These are phyloP conservation scores for Leccinum incarnatum DNA, from an alignment of 768 basidiomycete species.

Conservation along the genomic window DNA sequence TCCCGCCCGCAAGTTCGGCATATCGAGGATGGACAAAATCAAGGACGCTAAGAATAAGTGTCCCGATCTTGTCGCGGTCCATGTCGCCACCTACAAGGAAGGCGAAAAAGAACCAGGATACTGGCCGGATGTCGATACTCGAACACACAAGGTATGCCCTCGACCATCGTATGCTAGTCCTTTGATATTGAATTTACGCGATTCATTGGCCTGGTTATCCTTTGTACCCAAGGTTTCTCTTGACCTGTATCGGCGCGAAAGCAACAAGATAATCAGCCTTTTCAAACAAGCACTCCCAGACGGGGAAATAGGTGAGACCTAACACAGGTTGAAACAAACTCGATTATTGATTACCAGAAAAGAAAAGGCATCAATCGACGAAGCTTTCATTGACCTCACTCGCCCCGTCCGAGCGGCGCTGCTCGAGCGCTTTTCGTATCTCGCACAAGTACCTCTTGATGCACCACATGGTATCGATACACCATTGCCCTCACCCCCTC, in stretches of 20 bases:
- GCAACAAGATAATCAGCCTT: constrained; percentile 76
- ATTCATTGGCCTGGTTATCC: background rate
- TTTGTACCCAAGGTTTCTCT: constrained; percentile 71
- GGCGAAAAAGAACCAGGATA: constrained; percentile 87
- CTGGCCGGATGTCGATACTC: constrained; percentile 84
- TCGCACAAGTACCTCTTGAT: constrained; percentile 65
- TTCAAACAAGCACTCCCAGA: constrained; percentile 78
- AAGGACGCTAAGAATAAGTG: constrained; percentile 84
- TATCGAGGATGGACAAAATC: constrained; percentile 85
- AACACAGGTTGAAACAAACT: background rate
- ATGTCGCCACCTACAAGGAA: constrained; percentile 93
- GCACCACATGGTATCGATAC: constrained; percentile 72
- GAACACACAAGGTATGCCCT: constrained; percentile 80
- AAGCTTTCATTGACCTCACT: constrained; percentile 93
- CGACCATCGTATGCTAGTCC: background rate
- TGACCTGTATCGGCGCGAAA: constrained; percentile 90
- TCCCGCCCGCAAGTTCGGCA: constrained; percentile 87
- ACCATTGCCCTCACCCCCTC: constrained; percentile 70
- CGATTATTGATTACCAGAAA: constrained; percentile 6
- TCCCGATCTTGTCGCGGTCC: constrained; percentile 79
- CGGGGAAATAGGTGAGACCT: constrained; percentile 72
- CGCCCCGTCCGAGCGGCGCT: constrained; percentile 73
- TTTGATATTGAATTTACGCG: background rate
- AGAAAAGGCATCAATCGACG: constrained; percentile 99
- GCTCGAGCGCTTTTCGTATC: constrained; percentile 71